These are phyloP conservation scores for Calonectria leucothoes DNA, from an alignment of 2,329 filamentous ascomycete genomes.

Conservation along the genomic window DNA sequence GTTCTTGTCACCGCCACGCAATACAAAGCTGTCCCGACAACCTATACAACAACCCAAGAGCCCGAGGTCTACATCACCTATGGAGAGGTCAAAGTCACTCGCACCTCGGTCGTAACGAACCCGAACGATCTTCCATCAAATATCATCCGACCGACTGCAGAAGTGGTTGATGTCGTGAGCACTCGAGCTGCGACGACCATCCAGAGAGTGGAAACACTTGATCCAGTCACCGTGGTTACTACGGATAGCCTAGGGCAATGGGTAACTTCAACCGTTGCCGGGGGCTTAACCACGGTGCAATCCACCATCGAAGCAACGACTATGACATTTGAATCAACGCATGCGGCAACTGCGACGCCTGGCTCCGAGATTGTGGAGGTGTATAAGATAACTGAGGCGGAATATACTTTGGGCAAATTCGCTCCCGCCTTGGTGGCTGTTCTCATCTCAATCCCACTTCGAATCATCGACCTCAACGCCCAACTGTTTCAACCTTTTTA, in stretches of 20 bases:
- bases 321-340: background rate
- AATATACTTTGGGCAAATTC: conserved; percentile 55
- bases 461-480: conserved; percentile 53
- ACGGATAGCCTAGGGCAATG: background rate
- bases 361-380: conserved; percentile 5
- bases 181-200: conserved; percentile 4
- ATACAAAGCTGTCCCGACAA: background rate
- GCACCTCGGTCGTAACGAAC: background rate
- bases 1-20: background rate
- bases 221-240: background rate
- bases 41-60: background rate
- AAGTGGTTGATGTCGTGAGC: background rate
- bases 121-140: background rate
- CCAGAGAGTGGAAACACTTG: background rate
- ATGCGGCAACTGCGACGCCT: background rate
- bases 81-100: background rate
- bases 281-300: background rate
- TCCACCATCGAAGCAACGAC: background rate
- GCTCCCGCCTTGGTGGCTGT: conserved; percentile 55
- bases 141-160: background rate
- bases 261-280: background rate
- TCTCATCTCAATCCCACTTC: conserved; percentile 51
- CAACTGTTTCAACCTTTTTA: conserved; percentile 59
- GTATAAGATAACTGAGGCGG: conserved; percentile 30
- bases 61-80: background rate